Evolutionary conservation across 306 rosid genomes (phyloP).

Genomic region (Quillaja saponaria): DNA sequence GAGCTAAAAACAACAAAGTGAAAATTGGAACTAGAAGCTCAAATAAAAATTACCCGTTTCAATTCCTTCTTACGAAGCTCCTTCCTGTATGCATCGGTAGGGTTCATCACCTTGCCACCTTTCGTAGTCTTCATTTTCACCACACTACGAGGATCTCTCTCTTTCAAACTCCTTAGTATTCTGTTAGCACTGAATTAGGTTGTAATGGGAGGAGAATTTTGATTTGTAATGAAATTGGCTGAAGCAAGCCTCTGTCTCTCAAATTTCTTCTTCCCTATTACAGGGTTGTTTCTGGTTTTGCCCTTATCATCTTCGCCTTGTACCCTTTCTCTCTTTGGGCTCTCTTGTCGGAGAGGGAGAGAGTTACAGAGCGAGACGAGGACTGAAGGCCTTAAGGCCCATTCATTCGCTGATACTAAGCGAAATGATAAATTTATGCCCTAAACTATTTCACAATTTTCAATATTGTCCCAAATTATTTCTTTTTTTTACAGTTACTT

Average conservation of each 20-base stretch:
- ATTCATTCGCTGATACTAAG: too few species aligned
- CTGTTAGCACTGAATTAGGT: too few species aligned
- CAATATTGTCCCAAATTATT: too few species aligned
- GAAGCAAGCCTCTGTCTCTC: constrained; percentile 22
- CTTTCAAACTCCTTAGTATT: background rate
- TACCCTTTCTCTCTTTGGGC: too few species aligned
- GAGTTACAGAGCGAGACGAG: background rate
- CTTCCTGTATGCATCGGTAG: constrained; percentile 93
- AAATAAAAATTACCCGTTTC: constrained; percentile 61
- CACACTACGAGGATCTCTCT: background rate
- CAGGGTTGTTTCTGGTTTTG: background rate
- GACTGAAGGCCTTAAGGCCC: too few species aligned
- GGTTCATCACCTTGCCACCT: constrained; percentile 97
- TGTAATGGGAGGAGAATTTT: too few species aligned
- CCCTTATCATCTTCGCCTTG: background rate
- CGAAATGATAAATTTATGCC: too few species aligned
- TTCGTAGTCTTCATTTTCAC: constrained; percentile 87
- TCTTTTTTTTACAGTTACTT: too few species aligned
- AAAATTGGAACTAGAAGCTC: too few species aligned
- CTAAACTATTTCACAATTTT: too few species aligned
- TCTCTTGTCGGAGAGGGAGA: background rate
- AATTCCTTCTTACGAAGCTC: constrained; percentile 95
- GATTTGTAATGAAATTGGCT: too few species aligned
- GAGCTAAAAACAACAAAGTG: background rate
- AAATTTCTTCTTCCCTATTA: background rate